phyloP scores from a whole-genome alignment of 257 asterid species.

The Rhazya stricta region DNA sequence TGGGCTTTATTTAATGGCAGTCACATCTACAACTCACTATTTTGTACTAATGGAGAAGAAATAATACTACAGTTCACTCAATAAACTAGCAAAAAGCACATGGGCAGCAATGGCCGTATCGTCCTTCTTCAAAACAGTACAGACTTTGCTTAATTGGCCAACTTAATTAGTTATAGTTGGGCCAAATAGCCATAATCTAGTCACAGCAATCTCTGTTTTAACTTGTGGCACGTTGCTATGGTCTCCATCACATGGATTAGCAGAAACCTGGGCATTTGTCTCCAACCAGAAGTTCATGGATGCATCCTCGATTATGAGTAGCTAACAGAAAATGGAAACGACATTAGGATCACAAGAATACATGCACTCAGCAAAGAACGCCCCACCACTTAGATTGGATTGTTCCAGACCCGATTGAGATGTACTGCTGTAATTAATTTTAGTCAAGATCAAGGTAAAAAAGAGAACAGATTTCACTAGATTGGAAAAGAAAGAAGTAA shows the following conservation, averaged over 20 bases:
- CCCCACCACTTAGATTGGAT: background rate
- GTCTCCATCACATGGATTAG: conserved; percentile 12
- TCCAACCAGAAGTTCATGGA: conserved; percentile 6
- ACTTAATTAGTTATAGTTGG: background rate
- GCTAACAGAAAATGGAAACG: background rate
- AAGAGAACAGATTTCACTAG: background rate
- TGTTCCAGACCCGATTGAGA: background rate
- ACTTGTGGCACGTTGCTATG: conserved; percentile 15
- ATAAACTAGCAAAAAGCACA: conserved; percentile 1
- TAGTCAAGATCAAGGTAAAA: background rate
- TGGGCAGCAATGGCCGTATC: conserved; percentile 11
- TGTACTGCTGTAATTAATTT: background rate
- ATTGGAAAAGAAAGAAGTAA: background rate
- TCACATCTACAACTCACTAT: conserved; percentile 10
- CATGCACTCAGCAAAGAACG: background rate
- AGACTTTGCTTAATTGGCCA: background rate
- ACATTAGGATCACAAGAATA: conserved; percentile 4
- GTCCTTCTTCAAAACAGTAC: conserved; percentile 1
- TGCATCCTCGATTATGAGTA: background rate
- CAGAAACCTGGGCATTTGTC: background rate
- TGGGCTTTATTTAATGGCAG: background rate
- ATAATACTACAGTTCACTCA: background rate
- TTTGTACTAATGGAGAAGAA: background rate
- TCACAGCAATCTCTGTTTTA: conserved; percentile 4
- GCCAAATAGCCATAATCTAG: background rate